Base-by-base conservation (phyloP, 164 flowering plant species). In the Echeveria elegans region DNA sequence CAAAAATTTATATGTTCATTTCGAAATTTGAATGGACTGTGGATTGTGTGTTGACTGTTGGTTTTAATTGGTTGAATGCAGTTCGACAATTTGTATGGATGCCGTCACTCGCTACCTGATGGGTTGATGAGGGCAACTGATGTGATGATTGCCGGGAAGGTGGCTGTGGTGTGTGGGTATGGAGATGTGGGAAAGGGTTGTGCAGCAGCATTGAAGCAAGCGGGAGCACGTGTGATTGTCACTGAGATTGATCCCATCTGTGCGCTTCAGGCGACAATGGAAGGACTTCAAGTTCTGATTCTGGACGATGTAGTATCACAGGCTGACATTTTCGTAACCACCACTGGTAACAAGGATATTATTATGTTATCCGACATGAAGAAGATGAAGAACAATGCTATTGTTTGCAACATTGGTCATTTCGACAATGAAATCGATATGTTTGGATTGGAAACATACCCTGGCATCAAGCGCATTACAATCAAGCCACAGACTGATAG, bases 301-400 rank as follows among this genome's bases (percentile, higher is more conserved):
- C 75, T 86, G 1, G 85, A 78, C 18, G 92, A 86, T 70, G 82
- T 82, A 1, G 78, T 86, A 38, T 82, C 87, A 9, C 80, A 79
- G 50, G 86, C 83, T 29, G 92, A 86, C 70, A 86, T 86, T 75
- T 85, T 86, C 68, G 89, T 85, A 66, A 86, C 92, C 81, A 86
- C 92, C 77, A 86, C 92, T 30, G 92, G 92, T n/a, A 86, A 86
- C 89, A 86, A 85, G 82, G 92, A 85, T 82, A 85, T 86, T 78
- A 86, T 86, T 75, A 85, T 83, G 92, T 79, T 86, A 1, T 69
- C 69, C 76, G 72, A 86, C 86, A 86, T 86, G 92, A 85, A 62
- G 80, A 83, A 85, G 83, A 86, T 86, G 92, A 86, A 86, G 84
- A 86, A 86, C 84, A 86, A 86, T 66, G 92, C 92, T 72, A 85